These are phyloP conservation scores for Paecilomyces dactylethromorphus DNA, from an alignment of 2,329 filamentous ascomycete genomes.

Conservation along the genomic window DNA sequence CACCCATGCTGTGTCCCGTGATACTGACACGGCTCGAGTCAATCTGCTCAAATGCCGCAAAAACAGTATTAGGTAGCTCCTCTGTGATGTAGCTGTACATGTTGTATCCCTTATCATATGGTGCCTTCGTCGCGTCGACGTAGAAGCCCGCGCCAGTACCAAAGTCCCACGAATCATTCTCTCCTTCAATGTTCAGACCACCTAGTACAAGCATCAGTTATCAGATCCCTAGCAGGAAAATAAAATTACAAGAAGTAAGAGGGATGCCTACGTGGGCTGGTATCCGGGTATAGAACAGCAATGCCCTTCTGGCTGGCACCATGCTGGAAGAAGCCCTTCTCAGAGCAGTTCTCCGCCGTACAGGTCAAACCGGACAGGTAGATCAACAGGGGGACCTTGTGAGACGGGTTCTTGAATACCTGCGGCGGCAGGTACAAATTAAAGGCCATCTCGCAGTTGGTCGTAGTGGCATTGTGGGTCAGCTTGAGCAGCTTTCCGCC, in stretches of 20 bases:
- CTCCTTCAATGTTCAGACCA: conserved; percentile 71
- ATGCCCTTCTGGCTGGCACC: conserved; percentile 73
- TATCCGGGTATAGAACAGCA: conserved; percentile 93
- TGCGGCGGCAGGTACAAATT: conserved; percentile 85
- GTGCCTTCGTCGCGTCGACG: conserved; percentile 71
- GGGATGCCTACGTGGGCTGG: conserved; percentile 64
- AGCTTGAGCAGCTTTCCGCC: conserved; percentile 95
- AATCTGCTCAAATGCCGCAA: conserved; percentile 63
- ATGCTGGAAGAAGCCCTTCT: conserved; percentile 85
- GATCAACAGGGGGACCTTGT: conserved; percentile 76
- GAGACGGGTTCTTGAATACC: conserved; percentile 45
- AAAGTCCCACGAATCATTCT: conserved; percentile 88
- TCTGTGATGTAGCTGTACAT: conserved; percentile 93
- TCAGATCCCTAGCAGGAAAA: neutral
- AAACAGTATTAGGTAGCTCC: conserved; percentile 77
- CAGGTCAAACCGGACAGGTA: conserved; percentile 94
- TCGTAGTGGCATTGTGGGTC: conserved; percentile 70
- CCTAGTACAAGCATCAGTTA: conserved; percentile 34
- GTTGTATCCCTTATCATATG: conserved; percentile 72
- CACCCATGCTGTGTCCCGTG: conserved; percentile 94
- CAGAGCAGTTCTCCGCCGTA: conserved; percentile 72
- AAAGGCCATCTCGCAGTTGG: conserved; percentile 82
- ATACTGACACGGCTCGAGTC: conserved; percentile 70
- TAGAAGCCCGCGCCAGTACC: conserved; percentile 92
- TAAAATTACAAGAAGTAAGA: neutral